These are phyloP conservation scores for Xylariaceae sp. DNA, from an alignment of 2,329 filamentous ascomycete species.

Conservation along the genomic window DNA sequence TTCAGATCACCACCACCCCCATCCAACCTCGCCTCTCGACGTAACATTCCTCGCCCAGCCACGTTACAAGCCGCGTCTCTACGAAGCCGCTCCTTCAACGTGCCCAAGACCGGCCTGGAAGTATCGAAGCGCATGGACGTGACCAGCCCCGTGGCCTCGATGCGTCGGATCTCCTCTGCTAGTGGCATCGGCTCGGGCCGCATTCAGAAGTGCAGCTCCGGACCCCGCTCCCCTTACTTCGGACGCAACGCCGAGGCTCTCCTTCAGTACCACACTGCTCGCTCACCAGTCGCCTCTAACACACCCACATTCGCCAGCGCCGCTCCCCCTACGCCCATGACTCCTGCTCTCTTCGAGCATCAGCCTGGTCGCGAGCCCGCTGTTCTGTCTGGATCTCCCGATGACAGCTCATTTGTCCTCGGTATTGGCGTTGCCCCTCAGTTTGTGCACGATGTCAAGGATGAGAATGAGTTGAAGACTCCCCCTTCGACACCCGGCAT, in stretches of 20 bases:
- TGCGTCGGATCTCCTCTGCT: conserved; percentile 51
- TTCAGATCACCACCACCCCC: conserved; percentile 47
- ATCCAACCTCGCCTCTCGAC: conserved; percentile 50
- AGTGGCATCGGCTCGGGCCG: conserved; percentile 39
- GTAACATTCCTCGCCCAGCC: conserved; percentile 46
- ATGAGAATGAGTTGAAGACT: conserved; percentile 45
- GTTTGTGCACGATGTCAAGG: conserved; percentile 27
- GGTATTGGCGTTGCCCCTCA: conserved; percentile 20
- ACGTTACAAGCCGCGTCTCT: conserved; percentile 44
- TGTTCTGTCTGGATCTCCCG: conserved; percentile 36
- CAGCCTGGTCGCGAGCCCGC: conserved; percentile 38
- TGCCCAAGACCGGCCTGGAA: conserved; percentile 46
- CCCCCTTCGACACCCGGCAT: conserved; percentile 50
- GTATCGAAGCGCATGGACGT: conserved; percentile 40
- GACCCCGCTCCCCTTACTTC: conserved; percentile 41
- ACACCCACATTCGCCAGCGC: conserved; percentile 36
- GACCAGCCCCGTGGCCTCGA: conserved; percentile 37
- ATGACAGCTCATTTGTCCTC: conserved; percentile 35
- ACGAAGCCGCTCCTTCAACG: conserved; percentile 39
- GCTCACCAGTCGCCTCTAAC: conserved; percentile 38
- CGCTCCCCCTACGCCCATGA: conserved; percentile 47
- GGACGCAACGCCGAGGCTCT: conserved; percentile 44
- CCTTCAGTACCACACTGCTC: conserved; percentile 36
- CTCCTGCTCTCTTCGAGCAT: conserved; percentile 39
- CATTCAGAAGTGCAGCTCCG: conserved; percentile 38